A percentile compares a stretch with the other conserved stretches of the same genome.
These are phyloP conservation scores for Filobasidium floriforme DNA, from an alignment of 768 basidiomycete species.

Conservation along the genomic window DNA sequence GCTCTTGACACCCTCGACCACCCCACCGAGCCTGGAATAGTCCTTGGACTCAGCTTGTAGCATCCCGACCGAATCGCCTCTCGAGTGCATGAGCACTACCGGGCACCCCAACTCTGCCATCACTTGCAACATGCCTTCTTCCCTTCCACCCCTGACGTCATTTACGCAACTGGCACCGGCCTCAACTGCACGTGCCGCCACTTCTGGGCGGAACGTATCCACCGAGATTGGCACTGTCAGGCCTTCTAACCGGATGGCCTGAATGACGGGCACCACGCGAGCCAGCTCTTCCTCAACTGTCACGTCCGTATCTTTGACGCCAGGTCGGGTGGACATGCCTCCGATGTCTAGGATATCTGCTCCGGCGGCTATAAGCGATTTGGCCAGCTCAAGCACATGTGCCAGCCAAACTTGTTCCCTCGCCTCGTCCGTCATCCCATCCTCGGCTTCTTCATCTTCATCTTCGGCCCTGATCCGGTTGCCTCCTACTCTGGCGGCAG, in stretches of 20 bases:
- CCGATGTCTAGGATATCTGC: constrained; percentile 84
- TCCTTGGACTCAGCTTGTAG: constrained; percentile 55
- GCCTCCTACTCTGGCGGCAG: constrained; percentile 30
- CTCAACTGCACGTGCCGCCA: constrained; percentile 63
- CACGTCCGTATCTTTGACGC: constrained; percentile 55
- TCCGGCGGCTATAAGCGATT: constrained; percentile 52
- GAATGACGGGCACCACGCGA: constrained; percentile 66
- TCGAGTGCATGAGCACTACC: constrained; percentile 87
- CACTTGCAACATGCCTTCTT: constrained; percentile 60
- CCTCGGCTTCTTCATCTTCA: background rate
- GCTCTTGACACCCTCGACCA: constrained; percentile 59
- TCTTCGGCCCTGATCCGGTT: constrained; percentile 49
- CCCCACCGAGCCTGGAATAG: constrained; percentile 46
- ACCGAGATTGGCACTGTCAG: constrained; percentile 59
- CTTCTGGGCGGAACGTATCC: constrained; percentile 79
- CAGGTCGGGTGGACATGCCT: constrained; percentile 85
- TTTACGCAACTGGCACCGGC: constrained; percentile 92
- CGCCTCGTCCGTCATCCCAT: background rate
- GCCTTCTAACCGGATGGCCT: constrained; percentile 51
- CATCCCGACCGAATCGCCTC: constrained; percentile 71
- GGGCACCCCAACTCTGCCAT: constrained; percentile 64
- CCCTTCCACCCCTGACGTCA: constrained; percentile 69
- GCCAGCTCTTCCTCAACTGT: constrained; percentile 60
- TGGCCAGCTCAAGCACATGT: constrained; percentile 46
- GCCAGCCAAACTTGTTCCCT: constrained; percentile 50